Evolutionary conservation across 192 early-diverging fungal species (phyloP).

Genomic region (Phycomyces nitens): DNA sequence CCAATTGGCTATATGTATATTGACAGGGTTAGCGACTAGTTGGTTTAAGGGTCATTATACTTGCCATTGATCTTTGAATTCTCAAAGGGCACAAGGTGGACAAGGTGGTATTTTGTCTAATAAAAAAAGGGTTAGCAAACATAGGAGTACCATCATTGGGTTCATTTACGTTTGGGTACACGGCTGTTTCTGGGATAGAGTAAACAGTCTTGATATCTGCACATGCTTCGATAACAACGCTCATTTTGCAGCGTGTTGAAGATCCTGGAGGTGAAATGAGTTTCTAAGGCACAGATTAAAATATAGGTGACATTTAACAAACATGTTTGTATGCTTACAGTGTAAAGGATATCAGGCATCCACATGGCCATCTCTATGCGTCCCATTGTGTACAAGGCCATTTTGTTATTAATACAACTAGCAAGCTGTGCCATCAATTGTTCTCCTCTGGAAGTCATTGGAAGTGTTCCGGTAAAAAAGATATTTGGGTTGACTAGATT

Average conservation of each 20-base stretch:
- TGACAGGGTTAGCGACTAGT: background rate
- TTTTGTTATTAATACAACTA: slow-evolving; percentile 33
- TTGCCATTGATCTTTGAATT: slow-evolving; percentile 22
- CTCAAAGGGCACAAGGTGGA: slow-evolving; percentile 29
- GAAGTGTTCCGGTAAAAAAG: slow-evolving; percentile 36
- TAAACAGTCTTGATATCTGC: slow-evolving; percentile 18
- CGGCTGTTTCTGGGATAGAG: background rate
- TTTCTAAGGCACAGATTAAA: slow-evolving; percentile 6
- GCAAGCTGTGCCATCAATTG: slow-evolving; percentile 34
- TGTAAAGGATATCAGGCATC: slow-evolving; percentile 23
- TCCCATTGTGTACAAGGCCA: slow-evolving; percentile 33
- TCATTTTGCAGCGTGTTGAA: slow-evolving; percentile 30
- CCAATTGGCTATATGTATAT: slow-evolving; percentile 29
- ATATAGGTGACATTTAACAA: background rate
- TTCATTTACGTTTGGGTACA: slow-evolving; percentile 27
- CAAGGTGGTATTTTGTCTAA: slow-evolving; percentile 22
- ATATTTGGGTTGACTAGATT: slow-evolving; percentile 26
- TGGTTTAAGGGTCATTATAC: background rate
- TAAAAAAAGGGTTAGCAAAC: background rate
- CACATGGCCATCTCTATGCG: slow-evolving; percentile 39
- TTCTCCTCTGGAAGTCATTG: slow-evolving; percentile 27
- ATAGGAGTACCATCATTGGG: background rate
- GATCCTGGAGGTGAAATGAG: slow-evolving; percentile 17
- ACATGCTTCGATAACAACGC: slow-evolving; percentile 30
- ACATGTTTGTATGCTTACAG: slow-evolving; percentile 11